phyloP scores from a whole-genome alignment of 2,329 filamentous ascomycete species.

The Neofusicoccum kwambonambiense region DNA sequence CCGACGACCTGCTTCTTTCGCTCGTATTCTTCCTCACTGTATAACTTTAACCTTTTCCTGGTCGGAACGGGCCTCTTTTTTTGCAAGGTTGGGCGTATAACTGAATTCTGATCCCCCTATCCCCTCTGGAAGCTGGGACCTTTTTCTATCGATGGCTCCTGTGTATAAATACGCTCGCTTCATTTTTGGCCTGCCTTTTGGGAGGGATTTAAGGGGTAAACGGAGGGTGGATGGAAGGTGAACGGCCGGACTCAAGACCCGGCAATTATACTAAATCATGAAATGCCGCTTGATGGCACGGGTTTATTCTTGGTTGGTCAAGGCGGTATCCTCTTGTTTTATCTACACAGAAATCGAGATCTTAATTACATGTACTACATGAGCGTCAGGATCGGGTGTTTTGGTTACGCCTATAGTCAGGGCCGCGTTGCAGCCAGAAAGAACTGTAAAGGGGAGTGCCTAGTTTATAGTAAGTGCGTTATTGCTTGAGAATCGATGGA shows the following conservation, averaged over 20 bases:
- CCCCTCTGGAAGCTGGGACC: background rate
- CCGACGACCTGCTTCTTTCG: background rate
- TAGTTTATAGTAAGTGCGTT: too few relatives aligned
- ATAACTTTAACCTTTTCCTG: background rate
- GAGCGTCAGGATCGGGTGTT: too few relatives aligned
- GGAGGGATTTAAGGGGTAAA: background rate
- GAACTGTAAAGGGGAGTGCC: too few relatives aligned
- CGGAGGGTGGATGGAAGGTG: background rate
- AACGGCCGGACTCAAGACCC: background rate
- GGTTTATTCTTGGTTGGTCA: too few relatives aligned
- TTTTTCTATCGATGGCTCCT: background rate
- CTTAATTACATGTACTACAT: too few relatives aligned
- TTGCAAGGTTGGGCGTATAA: background rate
- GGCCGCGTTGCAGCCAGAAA: too few relatives aligned
- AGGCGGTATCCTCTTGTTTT: too few relatives aligned
- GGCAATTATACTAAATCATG: background rate
- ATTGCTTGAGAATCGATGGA: too few relatives aligned
- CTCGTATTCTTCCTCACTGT: background rate
- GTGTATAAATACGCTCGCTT: conserved; percentile 2
- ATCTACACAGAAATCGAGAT: too few relatives aligned
- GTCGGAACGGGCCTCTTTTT: background rate
- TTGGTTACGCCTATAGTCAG: too few relatives aligned
- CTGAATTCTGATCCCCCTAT: background rate
- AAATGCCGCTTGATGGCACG: background rate
- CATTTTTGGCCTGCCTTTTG: background rate